Base-by-base conservation (phyloP, 1,284 basidiomycete genomes). In the Cutaneotrichosporon dermatis region DNA sequence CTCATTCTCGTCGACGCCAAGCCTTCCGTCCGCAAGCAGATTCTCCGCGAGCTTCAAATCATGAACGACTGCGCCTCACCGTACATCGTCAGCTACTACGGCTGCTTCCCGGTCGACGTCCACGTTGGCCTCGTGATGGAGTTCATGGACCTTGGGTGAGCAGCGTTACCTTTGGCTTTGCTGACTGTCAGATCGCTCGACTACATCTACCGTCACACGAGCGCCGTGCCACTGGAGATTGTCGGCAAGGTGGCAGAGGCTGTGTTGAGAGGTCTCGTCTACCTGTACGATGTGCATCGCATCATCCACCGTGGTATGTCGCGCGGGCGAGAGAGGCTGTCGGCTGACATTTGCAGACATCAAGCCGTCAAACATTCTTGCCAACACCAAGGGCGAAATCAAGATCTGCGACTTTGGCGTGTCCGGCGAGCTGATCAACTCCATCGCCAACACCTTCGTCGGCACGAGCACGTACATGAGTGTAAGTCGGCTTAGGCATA, bases 111-210 rank as follows among this genome's bases (percentile, higher is more conserved):
- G 46, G 86, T 88, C 10, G 95, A 99, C 73, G 93, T 95, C 10
- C 96, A 98, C 69, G 95, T 99, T 71, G 97, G 93, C 78, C 94
- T 99, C 66, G 98, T 94, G 78, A 98, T 99, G 88, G 95, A 99
- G 74, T 91, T 82, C 76, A 94, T 94, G 93, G 92, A 99, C 65
- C 79, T 80, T 57, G 80, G 80, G n/a, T n/a, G n/a, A n/a, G n/a
- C n/a, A n/a, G n/a, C n/a, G n/a, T n/a, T n/a, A n/a, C n/a, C n/a
- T n/a, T n/a, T n/a, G n/a, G n/a, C n/a, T n/a, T n/a, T n/a, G n/a
- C n/a, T n/a, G n/a, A n/a, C n/a, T n/a, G n/a, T n/a, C n/a, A n/a
- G n/a, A 45, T 84, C 83, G 2, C 76, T 85, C 37, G 96, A 99
- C 74, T 86, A 87, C 40, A 95, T 99, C 66, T 99, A 96, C 82